A percentile compares a stretch with the other conserved stretches of the same genome.
Conservation (phyloP, 2,329 filamentous ascomycete species). For the Colletotrichum sp. region DNA sequence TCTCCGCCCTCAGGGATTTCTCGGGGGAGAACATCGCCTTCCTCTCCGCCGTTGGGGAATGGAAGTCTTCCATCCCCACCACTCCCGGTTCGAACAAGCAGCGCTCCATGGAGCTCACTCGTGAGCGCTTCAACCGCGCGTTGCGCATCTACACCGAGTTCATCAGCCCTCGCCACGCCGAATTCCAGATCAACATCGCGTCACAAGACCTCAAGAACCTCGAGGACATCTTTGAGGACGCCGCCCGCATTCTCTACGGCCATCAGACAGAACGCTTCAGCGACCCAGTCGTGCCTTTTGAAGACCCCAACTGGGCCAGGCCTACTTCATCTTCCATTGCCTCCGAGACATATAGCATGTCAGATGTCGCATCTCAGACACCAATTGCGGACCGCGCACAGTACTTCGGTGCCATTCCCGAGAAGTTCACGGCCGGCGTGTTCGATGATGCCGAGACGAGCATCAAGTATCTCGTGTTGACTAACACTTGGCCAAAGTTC, state of each 20-base stretch:
- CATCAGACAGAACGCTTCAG: conserved; percentile 35
- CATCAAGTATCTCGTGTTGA: conserved; percentile 57
- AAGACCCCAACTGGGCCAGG: conserved; percentile 11
- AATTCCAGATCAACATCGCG: conserved; percentile 72
- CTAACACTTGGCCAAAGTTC: conserved; percentile 35
- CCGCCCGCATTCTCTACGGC: conserved; percentile 52
- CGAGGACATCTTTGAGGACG: conserved; percentile 60
- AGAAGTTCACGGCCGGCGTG: conserved; percentile 48
- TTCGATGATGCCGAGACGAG: conserved; percentile 60
- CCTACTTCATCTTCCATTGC: neutral
- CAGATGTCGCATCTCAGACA: neutral
- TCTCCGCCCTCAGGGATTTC: conserved; percentile 70
- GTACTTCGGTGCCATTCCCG: conserved; percentile 35
- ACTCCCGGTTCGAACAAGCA: conserved; percentile 15
- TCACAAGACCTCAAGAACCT: conserved; percentile 59
- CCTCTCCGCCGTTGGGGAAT: conserved; percentile 61
- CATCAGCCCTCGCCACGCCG: conserved; percentile 64
- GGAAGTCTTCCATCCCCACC: conserved; percentile 48
- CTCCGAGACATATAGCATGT: neutral
- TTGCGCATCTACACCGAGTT: conserved; percentile 67
- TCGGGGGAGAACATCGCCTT: conserved; percentile 76
- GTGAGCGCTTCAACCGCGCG: conserved; percentile 62
- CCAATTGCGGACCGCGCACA: neutral
- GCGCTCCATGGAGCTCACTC: conserved; percentile 36
- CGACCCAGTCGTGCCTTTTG: conserved; percentile 51